phyloP scores from a whole-genome alignment of 2,329 filamentous ascomycete genomes.

The Fusarium camptoceras region DNA sequence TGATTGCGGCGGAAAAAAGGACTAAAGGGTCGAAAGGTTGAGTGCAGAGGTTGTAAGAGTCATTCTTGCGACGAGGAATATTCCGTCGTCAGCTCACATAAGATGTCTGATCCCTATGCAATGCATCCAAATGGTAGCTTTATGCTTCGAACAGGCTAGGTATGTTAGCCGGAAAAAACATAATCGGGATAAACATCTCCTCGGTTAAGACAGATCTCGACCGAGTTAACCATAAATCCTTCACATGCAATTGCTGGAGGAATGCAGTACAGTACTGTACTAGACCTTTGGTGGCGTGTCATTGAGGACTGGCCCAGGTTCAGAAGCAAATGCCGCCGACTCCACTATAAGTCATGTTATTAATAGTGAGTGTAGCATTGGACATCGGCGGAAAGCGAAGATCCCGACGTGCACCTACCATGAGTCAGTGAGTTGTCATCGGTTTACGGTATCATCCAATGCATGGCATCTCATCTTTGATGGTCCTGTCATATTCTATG shows the following conservation, averaged over 20 bases:
- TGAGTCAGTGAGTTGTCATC: not conserved
- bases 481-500: not conserved
- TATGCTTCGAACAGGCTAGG: not conserved
- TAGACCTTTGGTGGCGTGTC: not conserved
- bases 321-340: not conserved
- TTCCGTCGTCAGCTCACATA: not conserved
- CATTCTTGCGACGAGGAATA: not conserved
- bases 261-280: too few species aligned
- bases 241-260: too few species aligned
- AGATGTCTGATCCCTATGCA: not conserved
- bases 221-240: not conserved
- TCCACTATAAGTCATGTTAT: not conserved
- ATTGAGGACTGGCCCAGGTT: not conserved
- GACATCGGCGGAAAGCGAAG: not conserved
- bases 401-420: not conserved
- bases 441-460: not conserved
- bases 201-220: not conserved
- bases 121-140: not conserved
- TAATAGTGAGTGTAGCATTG: not conserved
- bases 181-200: constrained; percentile 2
- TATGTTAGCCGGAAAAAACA: not conserved
- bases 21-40: not conserved
- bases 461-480: not conserved
- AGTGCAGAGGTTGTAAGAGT: fast-evolving
- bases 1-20: not conserved